Evolutionary conservation across 345 rosid species (phyloP), one percentile per base, ranked within the genome.

Genomic region (Turnera subulata): DNA sequence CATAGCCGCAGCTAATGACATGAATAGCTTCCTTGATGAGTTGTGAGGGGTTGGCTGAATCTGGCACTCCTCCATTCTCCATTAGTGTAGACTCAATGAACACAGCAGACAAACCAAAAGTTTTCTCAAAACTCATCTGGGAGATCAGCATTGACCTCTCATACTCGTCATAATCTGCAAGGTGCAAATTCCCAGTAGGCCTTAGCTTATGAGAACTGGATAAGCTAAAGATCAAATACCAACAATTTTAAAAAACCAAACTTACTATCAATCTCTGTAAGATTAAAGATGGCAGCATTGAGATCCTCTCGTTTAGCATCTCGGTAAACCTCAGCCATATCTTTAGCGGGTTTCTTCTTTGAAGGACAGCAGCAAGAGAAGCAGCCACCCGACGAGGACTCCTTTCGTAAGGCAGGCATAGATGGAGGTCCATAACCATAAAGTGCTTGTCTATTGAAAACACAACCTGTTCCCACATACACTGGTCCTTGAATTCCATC

Each of bases 401-500:
- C 62, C 70, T 80, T 83, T 13, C 88, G 76, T 65, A 89, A 70
- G 51, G 55, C 80, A 1, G 95, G 95, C 83, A 82, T 80, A 16
- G 90, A 77, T 59, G 96, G 78, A 46, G 98, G 98, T 25, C 92
- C 87, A 50, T 92, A 92, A 42, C 98, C 97, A 17, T 92, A 92
- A 47, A 92, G 89, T 25, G 97, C 99, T 73, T 87, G 93, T 75
- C 97, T 79, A 47, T 89, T 84, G 81, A 89, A 93, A 68, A 86
- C 91, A 64, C 84, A 78, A 76, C 99, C 97, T 2, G 96, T 89
- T 56, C 98, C 98, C 58, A 92, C 97, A 71, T 92, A 89, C 32
- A 89, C 86, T 11, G 97, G 99, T 42, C 97, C 97, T 80, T 93
- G 99, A 59, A 93, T 86, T 45, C 97, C 99, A 77, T 93, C 99